Percentiles rank a stretch among this genome's conserved stretches.
phyloP scores from a whole-genome alignment of 2,329 filamentous ascomycete species.

The Penicillium sp. region DNA sequence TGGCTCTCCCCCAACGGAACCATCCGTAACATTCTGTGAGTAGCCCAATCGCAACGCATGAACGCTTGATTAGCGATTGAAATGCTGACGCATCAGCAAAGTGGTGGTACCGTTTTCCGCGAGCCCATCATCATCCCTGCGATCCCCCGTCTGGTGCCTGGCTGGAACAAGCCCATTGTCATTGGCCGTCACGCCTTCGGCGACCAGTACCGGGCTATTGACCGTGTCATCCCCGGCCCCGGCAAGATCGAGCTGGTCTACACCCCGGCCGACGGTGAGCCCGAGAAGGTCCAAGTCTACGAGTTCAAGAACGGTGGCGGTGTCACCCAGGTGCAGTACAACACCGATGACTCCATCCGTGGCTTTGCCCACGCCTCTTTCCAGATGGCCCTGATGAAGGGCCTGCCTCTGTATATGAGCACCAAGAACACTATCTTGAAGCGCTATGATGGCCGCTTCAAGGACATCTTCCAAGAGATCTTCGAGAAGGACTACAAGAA shows the following conservation, averaged over 20 bases:
- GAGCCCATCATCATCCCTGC: conserved; percentile 95
- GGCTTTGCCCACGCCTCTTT: conserved; percentile 96
- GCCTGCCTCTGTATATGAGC: conserved; percentile 96
- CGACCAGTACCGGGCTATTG: conserved; percentile 97
- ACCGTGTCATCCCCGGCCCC: conserved; percentile 74
- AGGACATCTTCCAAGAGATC: conserved; percentile 98
- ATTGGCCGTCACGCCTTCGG: conserved; percentile 98
- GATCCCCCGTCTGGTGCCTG: conserved; percentile 88
- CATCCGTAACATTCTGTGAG: conserved; percentile 62
- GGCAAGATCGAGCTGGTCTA: conserved; percentile 94
- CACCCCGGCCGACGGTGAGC: conserved; percentile 74
- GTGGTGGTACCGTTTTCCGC: conserved; percentile 94
- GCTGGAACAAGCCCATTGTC: conserved; percentile 99
- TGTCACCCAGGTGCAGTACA: conserved; percentile 94
- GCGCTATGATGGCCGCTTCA: conserved; percentile 97
- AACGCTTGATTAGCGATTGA: background rate
- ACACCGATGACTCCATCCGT: conserved; percentile 91
- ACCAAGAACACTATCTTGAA: conserved; percentile 99
- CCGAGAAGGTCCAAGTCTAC: conserved; percentile 84
- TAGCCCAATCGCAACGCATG: conserved; percentile 1
- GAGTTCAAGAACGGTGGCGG: conserved; percentile 76
- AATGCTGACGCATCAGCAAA: conserved; percentile 27
- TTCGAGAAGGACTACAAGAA: conserved; percentile 84
- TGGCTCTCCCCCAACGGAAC: conserved; percentile 98
- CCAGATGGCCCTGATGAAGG: conserved; percentile 87